Conservation (phyloP, 2,329 filamentous ascomycete genomes). For the Cephalotrichum gorgonifer region DNA sequence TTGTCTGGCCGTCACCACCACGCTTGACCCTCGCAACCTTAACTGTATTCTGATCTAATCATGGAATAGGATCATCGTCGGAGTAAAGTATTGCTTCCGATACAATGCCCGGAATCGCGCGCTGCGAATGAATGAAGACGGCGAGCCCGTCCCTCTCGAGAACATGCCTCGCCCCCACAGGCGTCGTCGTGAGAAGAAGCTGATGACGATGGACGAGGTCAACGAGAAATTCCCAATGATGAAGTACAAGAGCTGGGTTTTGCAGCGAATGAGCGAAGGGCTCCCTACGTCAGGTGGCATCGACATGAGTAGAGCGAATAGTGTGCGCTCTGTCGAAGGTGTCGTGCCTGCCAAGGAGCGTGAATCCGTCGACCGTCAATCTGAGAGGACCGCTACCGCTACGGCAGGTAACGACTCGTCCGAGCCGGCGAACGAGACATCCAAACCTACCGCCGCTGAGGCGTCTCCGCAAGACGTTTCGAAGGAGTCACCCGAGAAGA, state of each 20-base stretch:
- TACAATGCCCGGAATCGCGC: constrained; percentile 92
- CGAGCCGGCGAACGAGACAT: too few relatives aligned
- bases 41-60: too few relatives aligned
- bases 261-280: constrained; percentile 70
- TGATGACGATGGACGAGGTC: constrained; percentile 99
- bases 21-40: neutral
- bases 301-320: constrained; percentile 53
- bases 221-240: constrained; percentile 92
- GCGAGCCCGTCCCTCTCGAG: constrained; percentile 80
- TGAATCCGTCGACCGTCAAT: constrained; percentile 30
- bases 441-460: constrained; percentile 8
- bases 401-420: constrained; percentile 11
- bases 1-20: too few relatives aligned
- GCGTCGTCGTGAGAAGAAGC: constrained; percentile 86
- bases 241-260: constrained; percentile 95
- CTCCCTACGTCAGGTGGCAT: constrained; percentile 79
- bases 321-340: constrained; percentile 57
- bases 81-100: constrained; percentile 97
- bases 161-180: constrained; percentile 78
- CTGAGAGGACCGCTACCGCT: constrained; percentile 28
- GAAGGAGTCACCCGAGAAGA: constrained; percentile 6
- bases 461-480: neutral
- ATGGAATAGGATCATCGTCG: constrained; percentile 83
- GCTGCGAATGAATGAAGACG: constrained; percentile 65
- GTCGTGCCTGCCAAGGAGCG: constrained; percentile 30